These are phyloP conservation scores for Scedosporium aurantiacum DNA, from an alignment of 2,329 filamentous ascomycete genomes.

Conservation along the genomic window DNA sequence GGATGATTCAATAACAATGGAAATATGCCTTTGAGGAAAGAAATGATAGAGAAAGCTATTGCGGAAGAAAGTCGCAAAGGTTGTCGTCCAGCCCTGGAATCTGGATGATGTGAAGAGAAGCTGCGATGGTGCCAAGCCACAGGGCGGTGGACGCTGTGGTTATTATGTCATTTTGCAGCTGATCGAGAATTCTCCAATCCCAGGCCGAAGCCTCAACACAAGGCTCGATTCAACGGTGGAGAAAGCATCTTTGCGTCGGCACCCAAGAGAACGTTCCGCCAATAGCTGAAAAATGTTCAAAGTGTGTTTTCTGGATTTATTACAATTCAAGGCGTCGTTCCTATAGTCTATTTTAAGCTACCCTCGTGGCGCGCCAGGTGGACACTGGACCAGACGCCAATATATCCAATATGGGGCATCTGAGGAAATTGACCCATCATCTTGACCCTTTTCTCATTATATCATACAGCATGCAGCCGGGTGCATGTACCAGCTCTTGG, in stretches of 20 bases:
- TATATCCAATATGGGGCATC: neutral
- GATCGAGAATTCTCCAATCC: constrained; percentile 3
- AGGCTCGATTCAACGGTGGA: neutral
- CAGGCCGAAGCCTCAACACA: constrained; percentile 1
- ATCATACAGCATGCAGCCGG: neutral
- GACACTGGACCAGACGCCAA: neutral
- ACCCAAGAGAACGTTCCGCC: neutral
- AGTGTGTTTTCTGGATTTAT: neutral
- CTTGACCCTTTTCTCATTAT: neutral
- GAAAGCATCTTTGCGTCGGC: neutral
- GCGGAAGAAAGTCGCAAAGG: neutral
- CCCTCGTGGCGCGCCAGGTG: neutral
- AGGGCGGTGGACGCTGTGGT: neutral
- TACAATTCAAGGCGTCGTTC: neutral
- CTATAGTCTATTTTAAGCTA: neutral
- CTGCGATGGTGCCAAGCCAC: neutral
- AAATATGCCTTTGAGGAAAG: neutral
- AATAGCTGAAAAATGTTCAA: neutral
- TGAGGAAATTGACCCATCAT: neutral
- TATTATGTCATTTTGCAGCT: constrained; percentile 7
- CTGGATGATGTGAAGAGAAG: neutral
- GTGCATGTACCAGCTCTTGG: neutral
- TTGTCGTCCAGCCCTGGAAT: neutral
- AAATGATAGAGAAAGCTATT: neutral
- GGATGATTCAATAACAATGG: neutral